phyloP scores from a whole-genome alignment of 805 yeast species.

The Metschnikowia colocasiae region DNA sequence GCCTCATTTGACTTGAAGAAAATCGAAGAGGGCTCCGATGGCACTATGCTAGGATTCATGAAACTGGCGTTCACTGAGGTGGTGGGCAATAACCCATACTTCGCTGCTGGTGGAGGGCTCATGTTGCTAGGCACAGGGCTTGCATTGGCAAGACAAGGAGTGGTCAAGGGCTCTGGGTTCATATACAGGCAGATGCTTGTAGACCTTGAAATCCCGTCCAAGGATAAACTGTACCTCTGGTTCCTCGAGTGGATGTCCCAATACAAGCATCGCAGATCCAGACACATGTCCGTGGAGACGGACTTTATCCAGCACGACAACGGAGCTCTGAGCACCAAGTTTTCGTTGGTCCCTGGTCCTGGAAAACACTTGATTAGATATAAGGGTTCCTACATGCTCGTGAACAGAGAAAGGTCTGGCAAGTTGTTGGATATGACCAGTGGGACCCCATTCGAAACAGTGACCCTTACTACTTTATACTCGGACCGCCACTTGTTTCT shows the following conservation, averaged over 20 bases:
- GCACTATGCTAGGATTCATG: conserved; percentile 33
- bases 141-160: conserved; percentile 70
- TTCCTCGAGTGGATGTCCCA: conserved; percentile 94
- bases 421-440: conserved; percentile 81
- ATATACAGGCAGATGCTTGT: conserved; percentile 80
- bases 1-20: conserved; percentile 33
- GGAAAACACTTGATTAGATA: conserved; percentile 88
- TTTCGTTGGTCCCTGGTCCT: conserved; percentile 94
- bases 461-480: conserved; percentile 86
- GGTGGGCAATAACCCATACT: conserved; percentile 78
- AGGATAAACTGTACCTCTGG: conserved; percentile 93
- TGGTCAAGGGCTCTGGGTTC: conserved; percentile 59
- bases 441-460: conserved; percentile 95
- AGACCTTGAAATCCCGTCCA: conserved; percentile 88
- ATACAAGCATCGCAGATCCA: conserved; percentile 66
- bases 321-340: conserved; percentile 83
- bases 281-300: conserved; percentile 90
- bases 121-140: conserved; percentile 92
- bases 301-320: conserved; percentile 83
- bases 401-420: conserved; percentile 87
- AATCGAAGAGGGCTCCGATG: conserved; percentile 36
- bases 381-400: conserved; percentile 82
- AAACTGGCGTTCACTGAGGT: conserved; percentile 47
- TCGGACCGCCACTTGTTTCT: conserved; percentile 70
- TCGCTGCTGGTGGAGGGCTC: conserved; percentile 97